These are phyloP conservation scores for Yarrowia keelungensis DNA, from an alignment of 805 yeast species.

Conservation along the genomic window DNA sequence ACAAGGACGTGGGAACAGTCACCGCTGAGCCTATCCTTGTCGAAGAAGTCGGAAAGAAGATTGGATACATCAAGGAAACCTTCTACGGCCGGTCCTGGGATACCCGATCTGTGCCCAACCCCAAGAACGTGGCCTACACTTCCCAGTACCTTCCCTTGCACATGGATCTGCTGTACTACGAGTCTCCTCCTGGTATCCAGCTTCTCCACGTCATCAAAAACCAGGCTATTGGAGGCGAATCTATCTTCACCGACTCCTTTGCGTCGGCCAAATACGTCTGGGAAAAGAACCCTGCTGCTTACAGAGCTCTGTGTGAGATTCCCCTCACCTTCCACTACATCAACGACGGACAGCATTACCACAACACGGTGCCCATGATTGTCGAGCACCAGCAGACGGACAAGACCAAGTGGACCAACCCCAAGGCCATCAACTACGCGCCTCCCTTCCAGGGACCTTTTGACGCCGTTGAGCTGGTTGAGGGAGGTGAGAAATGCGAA, in stretches of 20 bases:
- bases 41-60: constrained; percentile 58
- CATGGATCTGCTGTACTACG: constrained; percentile 78
- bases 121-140: constrained; percentile 76
- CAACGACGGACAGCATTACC: constrained; percentile 67
- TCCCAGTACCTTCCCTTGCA: constrained; percentile 70
- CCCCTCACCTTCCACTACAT: constrained; percentile 75
- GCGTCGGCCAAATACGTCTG: constrained; percentile 65
- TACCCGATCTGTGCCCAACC: constrained; percentile 60
- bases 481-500: constrained; percentile 56
- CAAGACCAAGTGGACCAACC: constrained; percentile 48
- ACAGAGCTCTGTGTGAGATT: constrained; percentile 63
- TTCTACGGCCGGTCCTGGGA: constrained; percentile 77
- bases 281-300: constrained; percentile 65
- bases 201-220: constrained; percentile 61
- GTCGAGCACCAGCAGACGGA: constrained; percentile 58
- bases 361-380: constrained; percentile 65
- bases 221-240: constrained; percentile 68
- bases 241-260: constrained; percentile 72
- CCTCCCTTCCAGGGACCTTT: constrained; percentile 87
- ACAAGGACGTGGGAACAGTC: constrained; percentile 45
- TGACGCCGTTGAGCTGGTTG: constrained; percentile 53
- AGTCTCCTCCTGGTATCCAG: constrained; percentile 83
- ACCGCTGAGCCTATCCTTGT: constrained; percentile 46
- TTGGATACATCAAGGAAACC: constrained; percentile 74
- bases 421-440: constrained; percentile 71